Evolutionary conservation across 164 flowering plant species (phyloP).

Genomic region (Warburgia ugandensis): DNA sequence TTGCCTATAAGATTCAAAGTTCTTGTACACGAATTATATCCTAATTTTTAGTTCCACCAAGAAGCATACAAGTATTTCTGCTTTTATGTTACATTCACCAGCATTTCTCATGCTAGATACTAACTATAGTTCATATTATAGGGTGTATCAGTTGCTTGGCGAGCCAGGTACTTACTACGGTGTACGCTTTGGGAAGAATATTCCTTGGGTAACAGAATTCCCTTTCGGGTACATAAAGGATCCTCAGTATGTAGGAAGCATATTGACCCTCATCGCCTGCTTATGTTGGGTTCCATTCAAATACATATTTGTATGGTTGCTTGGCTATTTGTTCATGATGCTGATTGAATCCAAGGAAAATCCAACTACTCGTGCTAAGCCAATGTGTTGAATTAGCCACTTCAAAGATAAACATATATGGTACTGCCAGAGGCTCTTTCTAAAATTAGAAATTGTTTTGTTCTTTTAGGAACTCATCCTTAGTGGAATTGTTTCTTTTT

Average conservation of each 20-base stretch:
- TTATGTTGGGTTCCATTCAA: conserved; percentile 74
- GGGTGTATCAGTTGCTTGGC: conserved; percentile 92
- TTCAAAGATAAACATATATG: not conserved
- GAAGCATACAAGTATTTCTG: too few species aligned
- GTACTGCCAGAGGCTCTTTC: not conserved
- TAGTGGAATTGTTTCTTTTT: too few species aligned
- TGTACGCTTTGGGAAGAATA: conserved; percentile 75
- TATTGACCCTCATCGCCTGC: conserved; percentile 73
- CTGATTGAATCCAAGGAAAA: conserved; percentile 64
- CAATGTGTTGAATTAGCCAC: conserved; percentile 12
- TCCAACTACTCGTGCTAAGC: conserved; percentile 77
- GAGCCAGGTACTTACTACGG: conserved; percentile 93
- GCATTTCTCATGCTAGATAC: not conserved
- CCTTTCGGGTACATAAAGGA: conserved; percentile 85
- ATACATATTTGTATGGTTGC: conserved; percentile 68
- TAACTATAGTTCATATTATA: conserved; percentile 19
- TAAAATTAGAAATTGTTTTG: too few species aligned
- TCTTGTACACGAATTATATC: too few species aligned
- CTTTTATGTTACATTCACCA: not conserved
- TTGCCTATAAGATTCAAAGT: too few species aligned
- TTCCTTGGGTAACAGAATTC: conserved; percentile 90
- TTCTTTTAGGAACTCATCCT: too few species aligned
- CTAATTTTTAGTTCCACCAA: too few species aligned
- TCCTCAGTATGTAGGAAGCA: conserved; percentile 94
- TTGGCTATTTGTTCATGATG: conserved; percentile 77